Conservation (phyloP, 2,329 filamentous ascomycete genomes). For the Penicillium sp. region DNA sequence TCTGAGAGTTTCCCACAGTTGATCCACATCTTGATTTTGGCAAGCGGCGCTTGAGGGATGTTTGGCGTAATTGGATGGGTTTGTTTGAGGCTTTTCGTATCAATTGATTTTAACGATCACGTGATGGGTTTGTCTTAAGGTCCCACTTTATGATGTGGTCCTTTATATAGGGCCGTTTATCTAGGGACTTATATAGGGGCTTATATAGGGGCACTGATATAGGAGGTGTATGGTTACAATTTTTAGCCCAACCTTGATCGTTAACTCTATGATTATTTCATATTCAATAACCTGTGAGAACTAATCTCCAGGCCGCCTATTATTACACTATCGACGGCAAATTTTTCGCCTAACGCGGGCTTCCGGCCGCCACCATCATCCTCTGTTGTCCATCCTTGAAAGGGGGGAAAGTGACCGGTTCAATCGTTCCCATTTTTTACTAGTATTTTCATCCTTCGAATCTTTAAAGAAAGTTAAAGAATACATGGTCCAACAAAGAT, state of each 20-base stretch:
- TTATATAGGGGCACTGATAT: background rate
- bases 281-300: too few relatives aligned
- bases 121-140: background rate
- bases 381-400: background rate
- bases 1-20: constrained; percentile 31
- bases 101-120: constrained; percentile 1
- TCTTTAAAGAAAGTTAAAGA: too few relatives aligned
- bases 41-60: background rate
- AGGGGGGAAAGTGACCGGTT: background rate
- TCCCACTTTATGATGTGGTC: background rate
- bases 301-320: too few relatives aligned
- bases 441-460: too few relatives aligned
- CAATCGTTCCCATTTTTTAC: background rate
- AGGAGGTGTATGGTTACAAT: background rate
- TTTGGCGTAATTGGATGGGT: background rate
- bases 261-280: background rate
- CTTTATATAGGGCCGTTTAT: background rate
- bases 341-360: background rate
- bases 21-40: constrained; percentile 21
- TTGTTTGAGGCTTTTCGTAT: constrained; percentile 4
- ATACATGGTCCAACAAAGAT: too few relatives aligned
- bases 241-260: background rate
- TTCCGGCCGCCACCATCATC: background rate
- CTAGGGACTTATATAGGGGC: too few relatives aligned
- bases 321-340: background rate